These are phyloP conservation scores for Aureobasidium subglaciale DNA, from an alignment of 2,329 filamentous ascomycete species.

Conservation along the genomic window DNA sequence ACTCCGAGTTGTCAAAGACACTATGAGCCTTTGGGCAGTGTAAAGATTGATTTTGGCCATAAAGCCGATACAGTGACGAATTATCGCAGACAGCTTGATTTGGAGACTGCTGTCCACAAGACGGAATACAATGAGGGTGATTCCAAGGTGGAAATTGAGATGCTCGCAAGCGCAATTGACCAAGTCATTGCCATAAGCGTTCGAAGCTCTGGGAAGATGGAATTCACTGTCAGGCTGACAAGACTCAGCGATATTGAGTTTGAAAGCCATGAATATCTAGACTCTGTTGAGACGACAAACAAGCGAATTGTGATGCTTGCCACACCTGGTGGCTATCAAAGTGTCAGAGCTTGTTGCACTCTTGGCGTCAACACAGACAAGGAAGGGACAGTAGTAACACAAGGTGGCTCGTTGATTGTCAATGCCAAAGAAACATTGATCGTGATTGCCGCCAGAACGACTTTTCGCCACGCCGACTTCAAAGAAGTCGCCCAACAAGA, in stretches of 20 bases:
- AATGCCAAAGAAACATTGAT: constrained; percentile 32
- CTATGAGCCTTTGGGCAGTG: constrained; percentile 39
- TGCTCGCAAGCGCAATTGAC: constrained; percentile 38
- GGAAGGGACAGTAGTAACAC: not conserved
- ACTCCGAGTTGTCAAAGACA: constrained; percentile 41
- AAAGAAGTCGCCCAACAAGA: not conserved
- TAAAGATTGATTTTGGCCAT: not conserved
- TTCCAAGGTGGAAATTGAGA: constrained; percentile 31
- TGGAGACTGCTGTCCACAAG: constrained; percentile 31
- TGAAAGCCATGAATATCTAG: constrained; percentile 40
- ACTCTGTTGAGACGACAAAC: constrained; percentile 31
- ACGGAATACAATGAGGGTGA: constrained; percentile 34
- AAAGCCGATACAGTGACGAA: constrained; percentile 17
- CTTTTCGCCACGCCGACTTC: constrained; percentile 22
- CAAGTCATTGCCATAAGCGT: constrained; percentile 33
- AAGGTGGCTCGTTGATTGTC: constrained; percentile 25
- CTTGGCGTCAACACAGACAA: not conserved
- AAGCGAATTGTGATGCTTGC: not conserved
- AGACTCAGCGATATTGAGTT: constrained; percentile 37
- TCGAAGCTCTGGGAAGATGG: constrained; percentile 18
- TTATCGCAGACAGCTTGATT: constrained; percentile 37
- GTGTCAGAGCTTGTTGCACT: not conserved
- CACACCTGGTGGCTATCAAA: not conserved
- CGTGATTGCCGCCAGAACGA: constrained; percentile 35
- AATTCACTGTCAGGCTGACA: constrained; percentile 27